phyloP scores from a whole-genome alignment of 306 rosid genomes.

The Ormosia semicastrata region DNA sequence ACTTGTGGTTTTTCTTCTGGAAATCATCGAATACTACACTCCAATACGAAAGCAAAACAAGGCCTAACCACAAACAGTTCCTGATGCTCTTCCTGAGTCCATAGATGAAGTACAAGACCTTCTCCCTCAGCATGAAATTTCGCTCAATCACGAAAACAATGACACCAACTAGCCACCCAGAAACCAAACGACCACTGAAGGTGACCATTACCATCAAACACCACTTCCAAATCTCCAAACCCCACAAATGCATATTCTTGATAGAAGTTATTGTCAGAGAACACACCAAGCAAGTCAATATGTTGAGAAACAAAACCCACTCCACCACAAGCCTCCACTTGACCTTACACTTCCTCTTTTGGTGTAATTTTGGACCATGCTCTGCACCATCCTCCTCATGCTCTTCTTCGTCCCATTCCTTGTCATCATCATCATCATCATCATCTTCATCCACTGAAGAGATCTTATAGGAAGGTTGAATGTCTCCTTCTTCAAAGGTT shows the following conservation, averaged over 20 bases:
- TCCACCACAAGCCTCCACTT: constrained; percentile 44
- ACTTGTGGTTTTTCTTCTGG: constrained; percentile 38
- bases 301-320: constrained; percentile 44
- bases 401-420: constrained; percentile 4
- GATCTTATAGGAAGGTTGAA: too few relatives aligned
- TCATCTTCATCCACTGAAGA: not conserved
- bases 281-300: constrained; percentile 39
- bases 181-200: constrained; percentile 49
- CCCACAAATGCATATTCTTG: constrained; percentile 17
- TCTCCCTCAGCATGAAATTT: constrained; percentile 53
- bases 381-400: constrained; percentile 4
- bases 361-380: not conserved
- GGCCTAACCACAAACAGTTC: constrained; percentile 49
- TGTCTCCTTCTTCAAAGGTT: not conserved
- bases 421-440: constrained; percentile 5
- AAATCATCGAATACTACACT: constrained; percentile 35
- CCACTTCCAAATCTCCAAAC: constrained; percentile 53
- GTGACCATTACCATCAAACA: constrained; percentile 52
- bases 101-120: constrained; percentile 50
- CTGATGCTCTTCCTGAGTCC: constrained; percentile 47
- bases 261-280: constrained; percentile 31
- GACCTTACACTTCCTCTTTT: constrained; percentile 34
- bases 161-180: constrained; percentile 41
- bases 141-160: constrained; percentile 32
- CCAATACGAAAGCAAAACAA: constrained; percentile 45